These are phyloP conservation scores for Sporobolomyces roseus DNA, from an alignment of 768 basidiomycete genomes.

Conservation along the genomic window DNA sequence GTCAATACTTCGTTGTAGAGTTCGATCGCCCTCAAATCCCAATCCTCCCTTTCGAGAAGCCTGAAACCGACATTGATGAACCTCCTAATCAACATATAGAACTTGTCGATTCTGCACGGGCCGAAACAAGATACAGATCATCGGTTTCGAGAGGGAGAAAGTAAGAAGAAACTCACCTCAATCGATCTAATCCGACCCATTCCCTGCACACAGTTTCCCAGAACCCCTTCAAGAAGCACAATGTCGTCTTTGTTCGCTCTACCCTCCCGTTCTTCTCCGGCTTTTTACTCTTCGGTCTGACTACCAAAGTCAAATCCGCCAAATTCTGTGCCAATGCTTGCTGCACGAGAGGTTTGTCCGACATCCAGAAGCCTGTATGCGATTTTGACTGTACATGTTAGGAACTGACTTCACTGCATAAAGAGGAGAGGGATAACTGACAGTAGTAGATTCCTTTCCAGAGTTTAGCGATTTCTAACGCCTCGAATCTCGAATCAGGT, in stretches of 20 bases:
- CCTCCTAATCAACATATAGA: constrained; percentile 86
- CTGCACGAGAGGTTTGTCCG: constrained; percentile 94
- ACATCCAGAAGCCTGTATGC: constrained; percentile 92
- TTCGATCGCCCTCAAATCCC: constrained; percentile 59
- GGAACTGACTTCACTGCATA: not conserved
- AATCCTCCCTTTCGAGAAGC: constrained; percentile 65
- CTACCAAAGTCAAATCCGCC: constrained; percentile 71
- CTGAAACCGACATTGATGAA: constrained; percentile 82
- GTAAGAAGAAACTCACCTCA: constrained; percentile 60
- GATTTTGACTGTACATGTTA: not conserved
- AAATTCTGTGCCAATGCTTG: constrained; percentile 82
- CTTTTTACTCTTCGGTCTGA: constrained; percentile 50
- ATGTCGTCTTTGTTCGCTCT: constrained; percentile 51
- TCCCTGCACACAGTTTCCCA: constrained; percentile 87
- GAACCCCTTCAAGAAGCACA: constrained; percentile 79
- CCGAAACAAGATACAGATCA: not conserved
- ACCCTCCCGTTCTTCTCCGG: constrained; percentile 32
- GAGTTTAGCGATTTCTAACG: constrained; percentile 77
- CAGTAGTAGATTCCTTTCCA: constrained; percentile 99
- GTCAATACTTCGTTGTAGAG: constrained; percentile 69
- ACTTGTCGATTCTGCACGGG: constrained; percentile 82
- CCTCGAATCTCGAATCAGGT: constrained; percentile 58
- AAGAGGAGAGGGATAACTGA: constrained; percentile 49
- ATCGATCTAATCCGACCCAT: constrained; percentile 86
- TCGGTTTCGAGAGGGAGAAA: not conserved